A percentile compares a stretch with the other conserved stretches of the same genome.
Conservation (phyloP, 2,329 filamentous ascomycete genomes). For the Nemania serpens region DNA sequence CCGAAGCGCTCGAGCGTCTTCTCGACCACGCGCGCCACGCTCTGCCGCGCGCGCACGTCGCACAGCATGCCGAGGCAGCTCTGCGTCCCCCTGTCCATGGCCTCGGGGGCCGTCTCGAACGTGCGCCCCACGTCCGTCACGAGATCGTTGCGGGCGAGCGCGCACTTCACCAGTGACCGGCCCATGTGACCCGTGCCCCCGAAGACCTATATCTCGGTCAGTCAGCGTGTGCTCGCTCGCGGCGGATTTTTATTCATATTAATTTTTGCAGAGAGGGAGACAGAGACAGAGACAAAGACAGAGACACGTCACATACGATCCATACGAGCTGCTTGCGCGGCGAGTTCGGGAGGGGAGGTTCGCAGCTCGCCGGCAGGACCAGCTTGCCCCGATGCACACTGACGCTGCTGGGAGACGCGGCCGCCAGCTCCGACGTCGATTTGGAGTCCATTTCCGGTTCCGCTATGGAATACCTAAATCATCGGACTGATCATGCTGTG, state of each 20-base stretch:
- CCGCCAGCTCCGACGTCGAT: constrained; percentile 35
- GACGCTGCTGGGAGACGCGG: constrained; percentile 36
- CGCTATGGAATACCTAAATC: constrained; percentile 25
- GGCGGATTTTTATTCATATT: background rate
- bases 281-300: too few relatives aligned
- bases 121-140: constrained; percentile 86
- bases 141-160: constrained; percentile 77
- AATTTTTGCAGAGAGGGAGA: too few relatives aligned
- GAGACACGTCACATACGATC: constrained; percentile 66
- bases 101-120: constrained; percentile 73
- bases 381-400: constrained; percentile 47
- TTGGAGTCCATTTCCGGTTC: constrained; percentile 38
- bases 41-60: constrained; percentile 83
- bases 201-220: constrained; percentile 66
- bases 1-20: constrained; percentile 75
- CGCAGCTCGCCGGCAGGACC: constrained; percentile 80
- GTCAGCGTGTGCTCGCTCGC: constrained; percentile 20
- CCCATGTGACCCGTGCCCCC: constrained; percentile 98
- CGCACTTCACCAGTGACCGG: constrained; percentile 82
- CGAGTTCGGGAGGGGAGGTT: constrained; percentile 75
- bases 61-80: constrained; percentile 83
- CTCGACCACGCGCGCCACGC: constrained; percentile 73
- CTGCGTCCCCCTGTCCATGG: constrained; percentile 72
- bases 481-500: background rate
- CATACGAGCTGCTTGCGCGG: constrained; percentile 79